phyloP scores from a whole-genome alignment of 2,329 filamentous ascomycete species.

The Hypoxylon sp. region DNA sequence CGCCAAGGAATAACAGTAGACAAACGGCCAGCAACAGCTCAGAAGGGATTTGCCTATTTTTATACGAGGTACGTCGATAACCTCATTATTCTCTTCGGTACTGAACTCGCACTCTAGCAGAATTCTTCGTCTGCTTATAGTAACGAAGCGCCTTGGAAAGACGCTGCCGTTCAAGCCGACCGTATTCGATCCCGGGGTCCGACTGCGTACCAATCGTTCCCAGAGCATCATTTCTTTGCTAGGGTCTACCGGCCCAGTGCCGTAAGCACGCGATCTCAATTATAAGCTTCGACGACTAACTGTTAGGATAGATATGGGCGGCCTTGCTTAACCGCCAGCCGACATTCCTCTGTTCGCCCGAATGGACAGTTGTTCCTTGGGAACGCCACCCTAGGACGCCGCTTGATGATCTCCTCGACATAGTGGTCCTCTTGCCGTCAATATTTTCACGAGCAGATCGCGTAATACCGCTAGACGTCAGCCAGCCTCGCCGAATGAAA shows the following conservation, averaged over 20 bases:
- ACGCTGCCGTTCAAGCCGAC: constrained; percentile 55
- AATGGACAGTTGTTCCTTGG: constrained; percentile 69
- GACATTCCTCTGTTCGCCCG: constrained; percentile 66
- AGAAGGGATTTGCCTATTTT: constrained; percentile 65
- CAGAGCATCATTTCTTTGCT: constrained; percentile 71
- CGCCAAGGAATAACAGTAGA: constrained; percentile 51
- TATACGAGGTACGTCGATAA: constrained; percentile 64
- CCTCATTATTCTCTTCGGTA: constrained; percentile 4
- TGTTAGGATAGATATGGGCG: constrained; percentile 51
- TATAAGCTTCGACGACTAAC: constrained; percentile 30
- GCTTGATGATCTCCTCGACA: constrained; percentile 68
- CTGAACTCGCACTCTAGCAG: constrained; percentile 57
- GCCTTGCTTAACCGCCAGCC: constrained; percentile 66
- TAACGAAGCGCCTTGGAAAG: constrained; percentile 57
- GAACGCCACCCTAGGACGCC: constrained; percentile 65
- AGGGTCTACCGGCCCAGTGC: constrained; percentile 68
- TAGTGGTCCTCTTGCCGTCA: constrained; percentile 63
- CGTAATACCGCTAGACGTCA: constrained; percentile 59
- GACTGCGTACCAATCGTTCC: constrained; percentile 64
- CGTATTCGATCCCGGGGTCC: constrained; percentile 62
- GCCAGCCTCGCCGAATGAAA: constrained; percentile 59
- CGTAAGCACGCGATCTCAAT: constrained; percentile 57
- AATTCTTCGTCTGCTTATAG: constrained; percentile 59
- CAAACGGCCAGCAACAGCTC: constrained; percentile 47
- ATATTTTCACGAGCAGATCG: constrained; percentile 64